These are phyloP conservation scores for Boletus sensibilis DNA, from an alignment of 768 basidiomycete species.

Conservation along the genomic window DNA sequence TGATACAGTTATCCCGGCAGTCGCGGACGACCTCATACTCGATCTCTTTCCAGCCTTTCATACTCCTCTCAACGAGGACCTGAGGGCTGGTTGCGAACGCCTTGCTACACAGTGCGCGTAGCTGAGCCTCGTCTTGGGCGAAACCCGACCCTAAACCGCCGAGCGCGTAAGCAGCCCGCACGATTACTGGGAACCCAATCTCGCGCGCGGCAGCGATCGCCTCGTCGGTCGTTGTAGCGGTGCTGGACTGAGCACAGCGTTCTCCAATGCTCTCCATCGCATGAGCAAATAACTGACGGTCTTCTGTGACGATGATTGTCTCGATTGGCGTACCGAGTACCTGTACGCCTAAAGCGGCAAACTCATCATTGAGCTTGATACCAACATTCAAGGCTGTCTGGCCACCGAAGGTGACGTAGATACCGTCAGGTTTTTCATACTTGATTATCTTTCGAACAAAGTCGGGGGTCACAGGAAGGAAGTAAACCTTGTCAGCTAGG, in stretches of 20 bases:
- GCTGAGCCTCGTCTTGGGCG: conserved; percentile 89
- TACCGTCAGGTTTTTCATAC: conserved; percentile 98
- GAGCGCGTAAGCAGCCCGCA: conserved; percentile 94
- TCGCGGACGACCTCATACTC: conserved; percentile 99
- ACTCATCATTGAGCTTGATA: conserved; percentile 97
- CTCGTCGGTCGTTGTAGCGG: conserved; percentile 85
- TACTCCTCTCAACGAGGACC: conserved; percentile 97
- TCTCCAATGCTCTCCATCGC: conserved; percentile 97
- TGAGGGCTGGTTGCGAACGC: conserved; percentile 98
- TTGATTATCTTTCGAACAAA: conserved; percentile 98
- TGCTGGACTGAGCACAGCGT: conserved; percentile 86
- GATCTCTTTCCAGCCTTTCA: conserved; percentile 99
- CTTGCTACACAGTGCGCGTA: conserved; percentile 85
- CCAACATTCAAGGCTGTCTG: conserved; percentile 97
- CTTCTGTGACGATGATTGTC: conserved; percentile 96
- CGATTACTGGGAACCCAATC: conserved; percentile 95
- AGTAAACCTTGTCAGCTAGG: conserved; percentile 99
- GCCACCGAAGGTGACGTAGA: conserved; percentile 98
- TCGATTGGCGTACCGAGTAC: conserved; percentile 97
- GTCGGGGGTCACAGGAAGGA: conserved; percentile 96
- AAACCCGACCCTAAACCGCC: conserved; percentile 96
- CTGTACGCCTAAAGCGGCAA: conserved; percentile 81
- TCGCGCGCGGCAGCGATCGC: conserved; percentile 75
- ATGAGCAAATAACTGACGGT: conserved; percentile 88
- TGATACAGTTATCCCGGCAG: conserved; percentile 97